Conservation (phyloP, 1,284 basidiomycete genomes). For the Microbotryum saponariae region DNA sequence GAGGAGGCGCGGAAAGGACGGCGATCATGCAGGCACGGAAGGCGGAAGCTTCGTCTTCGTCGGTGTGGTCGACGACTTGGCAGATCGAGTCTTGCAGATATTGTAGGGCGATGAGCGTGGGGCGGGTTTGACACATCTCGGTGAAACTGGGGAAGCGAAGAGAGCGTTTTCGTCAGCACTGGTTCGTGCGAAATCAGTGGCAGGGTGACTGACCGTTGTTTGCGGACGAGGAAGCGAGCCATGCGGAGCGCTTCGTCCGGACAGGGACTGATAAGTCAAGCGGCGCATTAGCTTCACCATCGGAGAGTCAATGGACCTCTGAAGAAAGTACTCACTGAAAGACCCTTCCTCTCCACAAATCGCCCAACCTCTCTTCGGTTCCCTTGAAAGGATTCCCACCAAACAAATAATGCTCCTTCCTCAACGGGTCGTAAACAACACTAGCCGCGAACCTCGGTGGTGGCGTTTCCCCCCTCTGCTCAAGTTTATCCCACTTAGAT, state of each 20-base stretch:
- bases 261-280: conserved; percentile 26
- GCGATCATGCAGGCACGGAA: conserved; percentile 41
- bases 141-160: conserved; percentile 21
- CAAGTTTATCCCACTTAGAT: conserved; percentile 28
- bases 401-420: conserved; percentile 39
- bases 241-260: conserved; percentile 38
- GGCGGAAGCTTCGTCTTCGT: conserved; percentile 35
- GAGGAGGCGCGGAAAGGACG: conserved; percentile 31
- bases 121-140: conserved; percentile 30
- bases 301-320: not conserved
- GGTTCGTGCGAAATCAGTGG: not conserved
- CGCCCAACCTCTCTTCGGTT: conserved; percentile 33
- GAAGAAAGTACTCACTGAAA: conserved; percentile 22
- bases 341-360: conserved; percentile 40
- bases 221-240: conserved; percentile 40
- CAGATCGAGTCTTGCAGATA: conserved; percentile 41
- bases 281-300: not conserved
- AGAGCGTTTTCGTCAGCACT: not conserved
- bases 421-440: conserved; percentile 39
- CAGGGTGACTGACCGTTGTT: conserved; percentile 32
- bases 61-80: conserved; percentile 38
- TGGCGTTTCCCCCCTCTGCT: conserved; percentile 13
- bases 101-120: conserved; percentile 38
- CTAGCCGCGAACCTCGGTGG: conserved; percentile 26
- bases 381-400: conserved; percentile 39